These are phyloP conservation scores for Dothideomycetes sp. DNA, from an alignment of 2,329 filamentous ascomycete species.

Conservation along the genomic window DNA sequence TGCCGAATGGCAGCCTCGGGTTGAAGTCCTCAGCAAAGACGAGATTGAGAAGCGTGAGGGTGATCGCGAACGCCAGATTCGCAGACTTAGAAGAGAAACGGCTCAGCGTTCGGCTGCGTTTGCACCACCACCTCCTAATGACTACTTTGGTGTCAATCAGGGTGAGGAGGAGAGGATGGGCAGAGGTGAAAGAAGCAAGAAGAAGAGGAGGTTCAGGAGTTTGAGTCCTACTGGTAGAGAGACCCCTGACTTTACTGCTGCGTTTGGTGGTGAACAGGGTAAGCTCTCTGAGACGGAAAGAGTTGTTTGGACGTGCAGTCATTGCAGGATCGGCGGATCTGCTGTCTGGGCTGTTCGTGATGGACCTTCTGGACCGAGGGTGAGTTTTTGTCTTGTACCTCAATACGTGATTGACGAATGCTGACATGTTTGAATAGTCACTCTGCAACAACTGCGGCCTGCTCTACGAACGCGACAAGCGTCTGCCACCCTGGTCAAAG, in stretches of 20 bases:
- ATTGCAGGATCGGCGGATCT: slow-evolving; percentile 80
- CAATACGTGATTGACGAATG: slow-evolving; percentile 16
- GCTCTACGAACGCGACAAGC: slow-evolving; percentile 77
- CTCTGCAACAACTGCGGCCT: slow-evolving; percentile 91
- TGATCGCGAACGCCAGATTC: slow-evolving; percentile 83
- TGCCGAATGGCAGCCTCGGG: slow-evolving; percentile 43
- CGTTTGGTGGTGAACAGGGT: slow-evolving; percentile 56
- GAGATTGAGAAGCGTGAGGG: slow-evolving; percentile 97
- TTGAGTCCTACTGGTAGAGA: slow-evolving; percentile 73
- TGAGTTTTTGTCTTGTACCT: slow-evolving; percentile 51
- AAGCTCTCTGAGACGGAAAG: slow-evolving; percentile 67
- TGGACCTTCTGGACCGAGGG: slow-evolving; percentile 73
- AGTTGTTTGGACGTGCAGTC: slow-evolving; percentile 73
- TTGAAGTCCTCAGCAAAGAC: slow-evolving; percentile 67
- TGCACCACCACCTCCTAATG: slow-evolving; percentile 37
- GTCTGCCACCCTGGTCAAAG: slow-evolving; percentile 67
- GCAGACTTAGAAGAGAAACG: slow-evolving; percentile 79
- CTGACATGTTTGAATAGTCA: slow-evolving; percentile 44
- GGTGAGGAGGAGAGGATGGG: slow-evolving; percentile 71
- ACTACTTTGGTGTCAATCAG: slow-evolving; percentile 48
- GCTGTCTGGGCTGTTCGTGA: slow-evolving; percentile 93
- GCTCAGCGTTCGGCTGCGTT: slow-evolving; percentile 59
- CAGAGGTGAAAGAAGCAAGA: slow-evolving; percentile 84
- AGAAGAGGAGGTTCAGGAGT: slow-evolving; percentile 86
- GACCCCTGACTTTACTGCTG: slow-evolving; percentile 65